Evolutionary conservation across 768 basidiomycete genomes (phyloP), one percentile per base, ranked within the genome.

Genomic region (Rubroboletus satanas): DNA sequence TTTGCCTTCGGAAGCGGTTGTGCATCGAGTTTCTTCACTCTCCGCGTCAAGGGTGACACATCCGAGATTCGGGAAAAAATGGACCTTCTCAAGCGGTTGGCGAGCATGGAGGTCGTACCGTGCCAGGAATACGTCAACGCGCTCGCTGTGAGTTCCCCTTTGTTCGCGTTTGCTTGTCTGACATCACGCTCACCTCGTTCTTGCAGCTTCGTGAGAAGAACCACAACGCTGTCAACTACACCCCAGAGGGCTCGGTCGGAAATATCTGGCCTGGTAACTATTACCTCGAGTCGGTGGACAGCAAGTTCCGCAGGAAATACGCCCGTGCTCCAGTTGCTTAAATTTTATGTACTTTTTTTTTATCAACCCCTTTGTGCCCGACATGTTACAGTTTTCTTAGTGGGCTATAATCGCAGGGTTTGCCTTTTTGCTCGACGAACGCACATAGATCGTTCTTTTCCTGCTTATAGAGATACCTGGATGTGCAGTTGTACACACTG

Each of bases 1-100:
- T 99, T 93, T 79, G 92, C 92, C n/a, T 99, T 94, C 71, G 97
- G 97, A 39, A 87, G 85, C 51, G 97, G 97, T 47, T 90, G 93
- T 60, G 95, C 97, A n/a, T 87, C 91, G 45, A 88, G 85, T 56
- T 97, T 98, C 88, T 99, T 87, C 79, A 84, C 87, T 23, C 75
- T 94, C 51, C 81, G 83, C 52, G 84, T 98, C 65, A 89, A 88
- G 79, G 94, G 93, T 55, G 90, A 93, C 66, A 94, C 92, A 14
- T 73, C 80, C 28, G 83, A 87, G 70, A 93, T 99, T 55, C 77
- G 78, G 59, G 75, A 83, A 69, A 93, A 89, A 77, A 76, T 99
- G 74, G 80, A 97, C 66, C 82, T 99, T 57, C 69, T 86, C 52
- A 77, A 83, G 62, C 82, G 95, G 36, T 73, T 99, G 53, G 83